These are phyloP conservation scores for Coleophoma crateriformis DNA, from an alignment of 2,329 filamentous ascomycete species.

Conservation along the genomic window DNA sequence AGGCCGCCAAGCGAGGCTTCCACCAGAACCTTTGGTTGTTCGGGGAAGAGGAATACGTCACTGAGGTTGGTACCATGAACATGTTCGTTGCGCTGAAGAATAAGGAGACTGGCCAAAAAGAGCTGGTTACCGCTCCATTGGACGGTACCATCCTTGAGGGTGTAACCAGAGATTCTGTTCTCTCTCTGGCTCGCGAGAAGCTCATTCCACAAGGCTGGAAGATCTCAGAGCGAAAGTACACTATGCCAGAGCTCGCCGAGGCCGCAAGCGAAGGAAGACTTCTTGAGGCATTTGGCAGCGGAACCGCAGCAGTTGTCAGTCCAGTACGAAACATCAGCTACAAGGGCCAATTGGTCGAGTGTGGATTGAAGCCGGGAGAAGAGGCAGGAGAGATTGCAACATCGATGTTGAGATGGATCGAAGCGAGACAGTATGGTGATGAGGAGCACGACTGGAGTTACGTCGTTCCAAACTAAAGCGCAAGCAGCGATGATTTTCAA, in stretches of 20 bases:
- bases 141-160: constrained; percentile 96
- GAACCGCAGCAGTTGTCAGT: constrained; percentile 90
- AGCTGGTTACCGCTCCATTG: constrained; percentile 89
- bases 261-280: constrained; percentile 80
- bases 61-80: constrained; percentile 99
- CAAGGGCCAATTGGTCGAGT: constrained; percentile 75
- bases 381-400: constrained; percentile 84
- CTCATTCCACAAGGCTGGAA: constrained; percentile 84
- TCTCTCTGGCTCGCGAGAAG: constrained; percentile 79
- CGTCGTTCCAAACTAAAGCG: constrained; percentile 18
- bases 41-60: constrained; percentile 90
- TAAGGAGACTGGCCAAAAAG: constrained; percentile 83
- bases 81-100: constrained; percentile 84
- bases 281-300: constrained; percentile 88
- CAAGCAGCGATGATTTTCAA: no score
- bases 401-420: constrained; percentile 95
- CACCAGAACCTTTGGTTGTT: constrained; percentile 99
- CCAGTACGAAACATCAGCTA: constrained; percentile 87
- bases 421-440: constrained; percentile 91
- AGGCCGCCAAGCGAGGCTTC: constrained; percentile 86
- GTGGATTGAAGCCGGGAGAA: constrained; percentile 72
- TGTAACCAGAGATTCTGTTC: constrained; percentile 86
- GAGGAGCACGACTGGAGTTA: constrained; percentile 90
- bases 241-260: constrained; percentile 79
- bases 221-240: constrained; percentile 83